A percentile compares a stretch with the other conserved stretches of the same genome.
These are phyloP conservation scores for Boletus vinaceobasis DNA, from an alignment of 768 basidiomycete species.

Conservation along the genomic window DNA sequence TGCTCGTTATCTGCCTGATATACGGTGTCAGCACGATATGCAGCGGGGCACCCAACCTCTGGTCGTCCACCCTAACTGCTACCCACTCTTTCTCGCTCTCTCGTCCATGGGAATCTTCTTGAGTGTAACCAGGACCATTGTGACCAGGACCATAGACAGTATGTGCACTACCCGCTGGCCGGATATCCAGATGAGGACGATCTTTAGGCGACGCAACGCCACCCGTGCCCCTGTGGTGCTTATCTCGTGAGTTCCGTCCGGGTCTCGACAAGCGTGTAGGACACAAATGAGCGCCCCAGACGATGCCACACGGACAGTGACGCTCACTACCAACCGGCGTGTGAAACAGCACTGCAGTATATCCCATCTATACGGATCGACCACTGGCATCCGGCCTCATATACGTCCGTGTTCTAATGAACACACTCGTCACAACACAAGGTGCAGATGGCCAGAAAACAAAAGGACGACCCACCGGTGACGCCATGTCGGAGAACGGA, in stretches of 20 bases:
- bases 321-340: neutral
- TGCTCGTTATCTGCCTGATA: neutral
- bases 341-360: neutral
- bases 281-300: neutral
- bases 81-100: neutral
- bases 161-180: neutral
- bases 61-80: neutral
- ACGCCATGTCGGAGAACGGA: neutral
- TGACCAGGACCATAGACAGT: neutral
- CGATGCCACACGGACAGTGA: neutral
- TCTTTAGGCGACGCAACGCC: neutral
- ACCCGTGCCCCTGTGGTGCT: neutral
- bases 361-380: constrained; percentile 23
- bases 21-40: neutral
- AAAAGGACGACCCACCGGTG: neutral
- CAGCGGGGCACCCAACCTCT: neutral
- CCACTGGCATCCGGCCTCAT: too few species aligned
- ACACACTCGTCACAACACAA: neutral
- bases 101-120: neutral
- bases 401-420: too few species aligned
- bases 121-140: neutral
- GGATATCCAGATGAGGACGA: neutral
- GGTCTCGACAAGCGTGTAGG: neutral
- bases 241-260: neutral
- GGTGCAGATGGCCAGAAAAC: neutral